A percentile compares a stretch with the other conserved stretches of the same genome.
These are phyloP conservation scores for Thymus mandschuricus DNA, from an alignment of 257 asterid species.

Conservation along the genomic window DNA sequence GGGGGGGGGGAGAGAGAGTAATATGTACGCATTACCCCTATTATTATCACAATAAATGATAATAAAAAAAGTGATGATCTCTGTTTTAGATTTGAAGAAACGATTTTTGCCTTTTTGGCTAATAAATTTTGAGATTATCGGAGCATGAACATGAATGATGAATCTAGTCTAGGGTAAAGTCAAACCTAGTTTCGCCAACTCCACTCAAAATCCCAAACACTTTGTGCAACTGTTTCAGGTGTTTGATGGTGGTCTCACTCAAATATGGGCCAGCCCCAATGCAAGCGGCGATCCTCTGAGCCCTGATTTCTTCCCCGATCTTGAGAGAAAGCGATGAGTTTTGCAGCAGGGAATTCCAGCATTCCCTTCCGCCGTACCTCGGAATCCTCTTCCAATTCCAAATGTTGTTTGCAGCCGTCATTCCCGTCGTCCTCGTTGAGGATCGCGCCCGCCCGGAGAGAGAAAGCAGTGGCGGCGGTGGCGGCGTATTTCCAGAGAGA, in stretches of 20 bases:
- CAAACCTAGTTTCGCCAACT: constrained; percentile 2
- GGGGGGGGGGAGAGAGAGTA: no score
- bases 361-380: constrained; percentile 36
- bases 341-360: constrained; percentile 42
- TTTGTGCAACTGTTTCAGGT: not conserved
- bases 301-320: constrained; percentile 23
- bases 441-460: constrained; percentile 37
- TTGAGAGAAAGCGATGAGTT: constrained; percentile 34
- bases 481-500: constrained; percentile 43
- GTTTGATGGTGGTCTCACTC: constrained; percentile 19
- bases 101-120: no score
- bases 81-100: no score
- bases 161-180: not conserved
- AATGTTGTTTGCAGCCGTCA: constrained; percentile 39
- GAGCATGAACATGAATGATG: no score
- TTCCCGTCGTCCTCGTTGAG: constrained; percentile 38
- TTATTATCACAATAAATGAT: no score
- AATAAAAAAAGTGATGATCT: no score
- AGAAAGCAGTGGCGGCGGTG: constrained; percentile 19
- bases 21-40: no score
- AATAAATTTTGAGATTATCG: no score
- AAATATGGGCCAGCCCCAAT: not conserved
- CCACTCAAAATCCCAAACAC: not conserved
- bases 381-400: constrained; percentile 42
- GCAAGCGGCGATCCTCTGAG: constrained; percentile 6